phyloP scores from a whole-genome alignment of 306 rosid genomes.

The Cercis canadensis region DNA sequence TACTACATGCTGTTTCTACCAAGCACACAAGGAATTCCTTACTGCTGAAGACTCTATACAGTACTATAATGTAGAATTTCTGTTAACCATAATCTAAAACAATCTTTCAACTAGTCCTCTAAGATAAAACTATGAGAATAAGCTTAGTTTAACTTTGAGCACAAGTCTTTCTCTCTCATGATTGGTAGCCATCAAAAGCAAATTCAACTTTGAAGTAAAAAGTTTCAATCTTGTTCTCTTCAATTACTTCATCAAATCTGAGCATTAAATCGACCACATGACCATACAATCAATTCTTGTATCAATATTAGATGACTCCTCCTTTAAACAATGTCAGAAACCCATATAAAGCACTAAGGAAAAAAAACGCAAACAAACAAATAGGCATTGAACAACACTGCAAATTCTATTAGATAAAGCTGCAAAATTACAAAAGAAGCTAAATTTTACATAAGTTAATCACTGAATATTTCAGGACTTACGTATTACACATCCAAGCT shows the following conservation, averaged over 20 bases:
- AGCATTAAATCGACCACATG: too few relatives aligned
- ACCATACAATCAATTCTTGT: too few relatives aligned
- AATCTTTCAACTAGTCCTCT: background rate
- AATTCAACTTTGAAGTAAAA: background rate
- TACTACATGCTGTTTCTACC: too few relatives aligned
- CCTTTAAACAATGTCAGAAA: too few relatives aligned
- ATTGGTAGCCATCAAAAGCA: background rate
- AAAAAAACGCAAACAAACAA: too few relatives aligned
- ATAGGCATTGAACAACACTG: too few relatives aligned
- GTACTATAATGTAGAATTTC: too few relatives aligned
- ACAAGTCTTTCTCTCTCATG: background rate
- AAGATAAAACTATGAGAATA: background rate
- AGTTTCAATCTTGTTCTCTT: background rate
- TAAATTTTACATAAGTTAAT: background rate
- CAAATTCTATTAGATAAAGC: too few relatives aligned
- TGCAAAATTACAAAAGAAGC: background rate
- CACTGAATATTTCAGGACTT: background rate
- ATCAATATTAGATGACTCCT: too few relatives aligned
- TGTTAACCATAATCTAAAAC: too few relatives aligned
- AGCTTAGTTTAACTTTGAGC: background rate
- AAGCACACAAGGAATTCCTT: background rate
- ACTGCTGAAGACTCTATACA: too few relatives aligned
- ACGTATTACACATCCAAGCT: background rate
- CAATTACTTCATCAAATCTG: background rate
- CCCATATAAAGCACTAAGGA: too few relatives aligned